Percentiles rank a stretch among this genome's conserved stretches.
phyloP scores from a whole-genome alignment of 2,329 filamentous ascomycete species.

The Trichoderma koningiopsis region DNA sequence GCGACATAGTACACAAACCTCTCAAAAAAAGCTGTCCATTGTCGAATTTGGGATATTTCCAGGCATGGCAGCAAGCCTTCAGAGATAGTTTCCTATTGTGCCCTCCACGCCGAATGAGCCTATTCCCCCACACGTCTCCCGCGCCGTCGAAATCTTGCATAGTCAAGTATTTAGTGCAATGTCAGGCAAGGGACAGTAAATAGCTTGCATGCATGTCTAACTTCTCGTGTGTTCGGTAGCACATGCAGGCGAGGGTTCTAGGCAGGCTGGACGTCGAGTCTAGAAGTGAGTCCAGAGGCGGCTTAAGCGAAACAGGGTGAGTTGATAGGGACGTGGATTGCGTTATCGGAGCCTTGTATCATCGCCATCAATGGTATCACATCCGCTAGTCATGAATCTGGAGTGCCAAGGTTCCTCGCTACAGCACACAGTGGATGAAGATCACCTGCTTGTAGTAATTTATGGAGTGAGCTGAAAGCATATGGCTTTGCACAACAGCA shows the following conservation, averaged over 20 bases:
- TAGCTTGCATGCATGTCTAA: neutral
- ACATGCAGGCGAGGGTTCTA: neutral
- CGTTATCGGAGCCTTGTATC: conserved; percentile 24
- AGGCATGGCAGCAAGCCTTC: neutral
- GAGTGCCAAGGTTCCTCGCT: neutral
- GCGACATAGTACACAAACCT: conserved; percentile 9
- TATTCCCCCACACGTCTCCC: neutral
- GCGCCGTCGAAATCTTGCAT: neutral
- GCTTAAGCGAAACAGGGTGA: neutral
- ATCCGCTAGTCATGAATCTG: neutral
- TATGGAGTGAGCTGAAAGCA: neutral
- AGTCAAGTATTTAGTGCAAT: neutral
- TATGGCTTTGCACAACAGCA: neutral
- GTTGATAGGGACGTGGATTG: neutral
- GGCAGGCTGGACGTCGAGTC: neutral
- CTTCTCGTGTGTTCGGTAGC: neutral
- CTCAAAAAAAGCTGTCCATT: neutral
- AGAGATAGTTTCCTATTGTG: neutral
- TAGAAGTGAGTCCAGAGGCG: neutral
- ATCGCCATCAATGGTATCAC: conserved; percentile 22
- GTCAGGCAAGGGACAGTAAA: neutral
- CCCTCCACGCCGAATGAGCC: neutral
- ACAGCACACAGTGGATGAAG: neutral
- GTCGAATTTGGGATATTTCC: neutral
- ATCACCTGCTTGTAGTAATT: conserved; percentile 1